These are phyloP conservation scores for Glarea lozoyensis DNA, from an alignment of 495 filamentous ascomycete species.

Conservation along the genomic window DNA sequence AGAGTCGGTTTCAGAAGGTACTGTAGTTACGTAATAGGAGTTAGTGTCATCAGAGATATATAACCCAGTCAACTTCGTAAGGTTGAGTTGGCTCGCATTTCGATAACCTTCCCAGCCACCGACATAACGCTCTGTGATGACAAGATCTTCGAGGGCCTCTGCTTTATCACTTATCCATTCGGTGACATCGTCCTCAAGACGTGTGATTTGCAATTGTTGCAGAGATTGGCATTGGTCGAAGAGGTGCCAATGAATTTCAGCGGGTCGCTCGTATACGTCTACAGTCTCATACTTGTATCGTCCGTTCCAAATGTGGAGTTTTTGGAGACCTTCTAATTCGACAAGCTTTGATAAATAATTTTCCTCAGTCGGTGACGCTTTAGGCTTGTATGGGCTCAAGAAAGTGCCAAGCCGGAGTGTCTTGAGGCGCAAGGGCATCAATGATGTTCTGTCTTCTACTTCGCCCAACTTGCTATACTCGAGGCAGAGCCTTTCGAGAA, in stretches of 20 bases:
- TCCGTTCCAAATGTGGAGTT: not conserved
- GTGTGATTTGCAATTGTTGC: not conserved
- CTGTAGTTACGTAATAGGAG: too few species aligned
- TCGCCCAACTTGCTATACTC: not conserved
- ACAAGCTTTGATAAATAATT: constrained; percentile 2
- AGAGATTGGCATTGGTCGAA: not conserved
- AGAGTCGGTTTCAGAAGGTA: too few species aligned
- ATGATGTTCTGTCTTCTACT: too few species aligned
- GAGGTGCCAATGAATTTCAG: not conserved
- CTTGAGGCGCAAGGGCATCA: not conserved
- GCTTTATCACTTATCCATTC: too few species aligned
- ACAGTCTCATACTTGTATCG: not conserved
- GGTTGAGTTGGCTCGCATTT: too few species aligned
- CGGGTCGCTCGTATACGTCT: not conserved
- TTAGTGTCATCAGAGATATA: too few species aligned
- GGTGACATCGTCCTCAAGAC: not conserved
- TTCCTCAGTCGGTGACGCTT: not conserved
- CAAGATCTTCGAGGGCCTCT: too few species aligned
- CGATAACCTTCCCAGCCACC: too few species aligned
- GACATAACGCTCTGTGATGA: too few species aligned
- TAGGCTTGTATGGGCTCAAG: not conserved
- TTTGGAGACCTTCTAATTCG: not conserved
- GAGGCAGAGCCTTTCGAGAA: constrained; percentile 3
- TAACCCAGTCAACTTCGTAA: too few species aligned
- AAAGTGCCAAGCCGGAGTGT: constrained; percentile 2